Evolutionary conservation across 768 basidiomycete species (phyloP).

Genomic region (Austroboletus eburneus): DNA sequence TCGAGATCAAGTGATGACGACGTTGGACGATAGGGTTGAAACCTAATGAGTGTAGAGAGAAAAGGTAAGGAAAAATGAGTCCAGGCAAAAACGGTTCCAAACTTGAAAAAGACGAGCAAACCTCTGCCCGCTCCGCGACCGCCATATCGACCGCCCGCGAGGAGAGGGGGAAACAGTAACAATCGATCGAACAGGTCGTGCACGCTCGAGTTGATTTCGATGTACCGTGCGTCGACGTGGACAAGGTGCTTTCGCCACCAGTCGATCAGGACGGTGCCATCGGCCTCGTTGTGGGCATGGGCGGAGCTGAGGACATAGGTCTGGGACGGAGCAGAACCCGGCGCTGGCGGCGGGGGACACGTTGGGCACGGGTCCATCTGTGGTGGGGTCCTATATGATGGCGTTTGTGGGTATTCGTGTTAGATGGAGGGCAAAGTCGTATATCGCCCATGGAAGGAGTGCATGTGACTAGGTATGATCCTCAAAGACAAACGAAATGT

Average conservation of each 20-base stretch:
- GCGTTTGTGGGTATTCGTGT: slow-evolving; percentile 54
- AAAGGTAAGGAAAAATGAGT: too few species aligned
- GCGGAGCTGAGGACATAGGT: slow-evolving; percentile 34
- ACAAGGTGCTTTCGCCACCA: slow-evolving; percentile 48
- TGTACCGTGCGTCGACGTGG: slow-evolving; percentile 35
- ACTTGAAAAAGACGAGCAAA: slow-evolving; percentile 36
- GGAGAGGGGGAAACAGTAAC: slow-evolving; percentile 37
- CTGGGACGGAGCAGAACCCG: slow-evolving; percentile 43
- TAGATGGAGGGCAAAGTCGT: slow-evolving; percentile 50
- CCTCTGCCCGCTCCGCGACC: slow-evolving; percentile 54
- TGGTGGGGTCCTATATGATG: slow-evolving; percentile 52
- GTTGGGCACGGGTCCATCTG: slow-evolving; percentile 40
- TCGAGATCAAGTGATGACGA: too few species aligned
- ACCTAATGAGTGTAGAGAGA: slow-evolving; percentile 27
- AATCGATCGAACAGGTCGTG: slow-evolving; percentile 44
- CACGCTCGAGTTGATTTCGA: slow-evolving; percentile 40
- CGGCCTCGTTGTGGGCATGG: slow-evolving; percentile 34
- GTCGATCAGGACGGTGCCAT: slow-evolving; percentile 41
- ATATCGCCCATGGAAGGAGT: slow-evolving; percentile 50
- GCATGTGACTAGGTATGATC: slow-evolving; percentile 58
- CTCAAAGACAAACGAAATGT: slow-evolving; percentile 58
- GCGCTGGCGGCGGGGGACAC: slow-evolving; percentile 38
- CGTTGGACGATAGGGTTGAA: slow-evolving; percentile 49
- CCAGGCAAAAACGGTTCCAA: too few species aligned
- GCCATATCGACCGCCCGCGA: slow-evolving; percentile 58